Conservation (phyloP, 192 early-diverging fungal species). For the Gamsiella multidivaricata region DNA sequence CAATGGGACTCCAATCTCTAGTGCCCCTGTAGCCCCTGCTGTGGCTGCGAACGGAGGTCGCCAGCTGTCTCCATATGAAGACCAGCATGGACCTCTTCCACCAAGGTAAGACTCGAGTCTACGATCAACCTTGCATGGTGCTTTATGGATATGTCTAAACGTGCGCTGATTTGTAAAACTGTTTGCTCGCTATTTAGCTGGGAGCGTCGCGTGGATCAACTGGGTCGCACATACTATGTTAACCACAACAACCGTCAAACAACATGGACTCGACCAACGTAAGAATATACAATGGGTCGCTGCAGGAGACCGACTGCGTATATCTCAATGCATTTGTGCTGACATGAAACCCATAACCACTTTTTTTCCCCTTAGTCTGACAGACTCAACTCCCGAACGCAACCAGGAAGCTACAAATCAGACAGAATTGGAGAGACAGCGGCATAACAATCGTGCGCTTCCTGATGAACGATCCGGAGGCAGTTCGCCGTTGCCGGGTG, state of each 20-base stretch:
- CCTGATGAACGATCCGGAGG: constrained; percentile 70
- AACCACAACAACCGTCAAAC: constrained; percentile 97
- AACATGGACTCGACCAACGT: constrained; percentile 82
- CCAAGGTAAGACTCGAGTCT: constrained; percentile 30
- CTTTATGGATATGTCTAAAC: too few relatives aligned
- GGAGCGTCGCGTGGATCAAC: constrained; percentile 95
- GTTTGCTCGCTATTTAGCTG: constrained; percentile 68
- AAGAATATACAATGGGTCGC: constrained; percentile 12
- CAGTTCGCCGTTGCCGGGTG: constrained; percentile 49
- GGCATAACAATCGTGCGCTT: constrained; percentile 85
- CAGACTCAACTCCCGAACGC: constrained; percentile 39
- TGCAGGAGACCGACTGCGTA: constrained; percentile 15
- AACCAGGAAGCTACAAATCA: constrained; percentile 61
- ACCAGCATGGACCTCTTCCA: constrained; percentile 66
- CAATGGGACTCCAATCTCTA: background rate
- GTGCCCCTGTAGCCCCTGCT: constrained; percentile 2
- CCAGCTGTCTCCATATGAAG: constrained; percentile 63
- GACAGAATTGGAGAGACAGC: constrained; percentile 79
- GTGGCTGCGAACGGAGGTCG: constrained; percentile 24
- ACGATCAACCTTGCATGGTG: too few relatives aligned
- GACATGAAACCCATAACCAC: too few relatives aligned
- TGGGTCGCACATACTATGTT: constrained; percentile 96
- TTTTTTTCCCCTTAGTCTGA: constrained; percentile 27
- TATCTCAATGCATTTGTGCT: background rate
- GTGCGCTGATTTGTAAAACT: background rate